Conservation (phyloP, 148 eudicot species). For the Cornus kousa region DNA sequence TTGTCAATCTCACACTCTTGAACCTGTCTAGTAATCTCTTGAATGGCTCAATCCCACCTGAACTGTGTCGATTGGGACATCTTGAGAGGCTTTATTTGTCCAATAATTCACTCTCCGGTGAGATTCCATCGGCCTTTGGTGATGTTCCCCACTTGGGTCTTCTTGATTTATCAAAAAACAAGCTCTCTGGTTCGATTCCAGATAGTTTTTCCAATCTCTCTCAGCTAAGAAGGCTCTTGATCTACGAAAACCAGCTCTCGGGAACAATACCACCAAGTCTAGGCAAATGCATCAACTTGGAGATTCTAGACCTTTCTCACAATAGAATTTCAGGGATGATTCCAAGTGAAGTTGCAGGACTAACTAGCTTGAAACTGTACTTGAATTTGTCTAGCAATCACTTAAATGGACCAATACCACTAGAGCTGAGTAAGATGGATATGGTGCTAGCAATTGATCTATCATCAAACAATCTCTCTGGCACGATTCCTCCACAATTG, state of each 20-base stretch:
- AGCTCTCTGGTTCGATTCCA: conserved; percentile 62
- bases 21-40: conserved; percentile 69
- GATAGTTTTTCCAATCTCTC: conserved; percentile 61
- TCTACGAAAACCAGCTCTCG: conserved; percentile 60
- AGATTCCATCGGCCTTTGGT: conserved; percentile 57
- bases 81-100: conserved; percentile 73
- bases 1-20: conserved; percentile 65
- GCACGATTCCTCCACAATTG: conserved; percentile 61
- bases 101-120: conserved; percentile 60
- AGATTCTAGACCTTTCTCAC: conserved; percentile 73
- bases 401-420: conserved; percentile 59
- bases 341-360: conserved; percentile 62
- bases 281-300: conserved; percentile 72
- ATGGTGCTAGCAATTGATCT: conserved; percentile 81
- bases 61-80: conserved; percentile 42
- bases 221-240: conserved; percentile 59
- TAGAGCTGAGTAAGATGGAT: conserved; percentile 82
- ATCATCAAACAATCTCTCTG: conserved; percentile 58
- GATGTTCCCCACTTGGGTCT: conserved; percentile 71
- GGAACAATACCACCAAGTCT: conserved; percentile 70
- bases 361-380: conserved; percentile 69
- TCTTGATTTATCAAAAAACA: conserved; percentile 69
- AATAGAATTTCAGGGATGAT: conserved; percentile 63
- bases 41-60: conserved; percentile 60
- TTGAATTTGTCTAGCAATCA: conserved; percentile 67